Evolutionary conservation across 495 filamentous ascomycete genomes (phyloP), one percentile per base, ranked within the genome.

Genomic region (Aspergillus sparsus): DNA sequence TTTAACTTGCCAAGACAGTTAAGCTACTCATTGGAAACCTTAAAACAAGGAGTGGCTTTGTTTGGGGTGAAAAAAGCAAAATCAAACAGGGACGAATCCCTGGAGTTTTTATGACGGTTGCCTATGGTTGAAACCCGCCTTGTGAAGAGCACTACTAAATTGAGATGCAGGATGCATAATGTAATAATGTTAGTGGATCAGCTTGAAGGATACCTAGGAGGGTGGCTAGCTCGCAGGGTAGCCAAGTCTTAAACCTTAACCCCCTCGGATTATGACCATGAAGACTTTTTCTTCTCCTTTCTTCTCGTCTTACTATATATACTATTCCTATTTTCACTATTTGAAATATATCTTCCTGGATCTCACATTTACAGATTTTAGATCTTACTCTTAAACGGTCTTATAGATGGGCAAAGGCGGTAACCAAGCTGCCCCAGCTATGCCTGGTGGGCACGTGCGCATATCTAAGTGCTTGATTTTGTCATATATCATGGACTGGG

Each of bases 401-500:
- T 18, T 21, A 3, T 10, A 12, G 9, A 60, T 60, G 50, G 49
- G 33, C 32, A 18, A 31, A 33, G 21, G n/a, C 50, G 11, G 13
- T 0, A 21, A 49, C 5, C 53, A 54, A 7, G 42, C 41, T 15
- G 16, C 49, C n/a, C 58, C 49, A 34, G 21, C 13, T 6, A 8
- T 60, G 50, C 49, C 58, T 41, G 31, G 18, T 9, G 58, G 44
- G 52, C 41, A 58, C 42, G 45, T 16, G 35, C 47, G 46, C 54
- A 61, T 74, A 56, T 73, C 77, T 6, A 77, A 74, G 56, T 58
- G 74, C n/a, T 55, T 78, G 35, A 53, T 81, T 10, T 34, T 79
- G 11, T 82, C 80, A 7, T 84, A 84, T 53, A 64, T 83, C n/a
- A 36, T 82, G 16, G 81, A 84, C 56, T 84, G 81, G 81, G 60